These are phyloP conservation scores for Euphorbia neoarborescens DNA, from an alignment of 441 rosid genomes.

Conservation along the genomic window DNA sequence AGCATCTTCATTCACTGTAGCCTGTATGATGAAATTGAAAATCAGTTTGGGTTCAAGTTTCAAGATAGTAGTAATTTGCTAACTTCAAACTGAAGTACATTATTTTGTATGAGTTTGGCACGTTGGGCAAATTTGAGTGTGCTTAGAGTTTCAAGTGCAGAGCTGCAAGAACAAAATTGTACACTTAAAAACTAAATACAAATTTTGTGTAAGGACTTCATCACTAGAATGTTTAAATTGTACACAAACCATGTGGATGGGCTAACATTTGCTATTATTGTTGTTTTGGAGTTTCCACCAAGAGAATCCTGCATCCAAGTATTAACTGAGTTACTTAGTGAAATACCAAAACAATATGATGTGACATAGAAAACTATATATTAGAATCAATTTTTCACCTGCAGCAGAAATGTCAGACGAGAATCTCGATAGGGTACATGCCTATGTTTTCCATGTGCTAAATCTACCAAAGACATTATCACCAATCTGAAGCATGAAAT, in stretches of 20 bases:
- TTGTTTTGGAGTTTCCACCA: conserved; percentile 94
- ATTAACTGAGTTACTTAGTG: conserved; percentile 11
- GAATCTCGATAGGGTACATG: conserved; percentile 97
- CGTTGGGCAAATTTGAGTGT: conserved; percentile 95
- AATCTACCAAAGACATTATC: conserved; percentile 93
- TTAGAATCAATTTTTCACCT: conserved; percentile 41
- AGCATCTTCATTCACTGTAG: conserved; percentile 93
- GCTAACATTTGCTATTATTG: conserved; percentile 92
- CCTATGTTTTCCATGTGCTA: conserved; percentile 89
- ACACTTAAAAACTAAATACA: not conserved
- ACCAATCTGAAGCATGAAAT: conserved; percentile 50
- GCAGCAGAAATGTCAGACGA: conserved; percentile 88
- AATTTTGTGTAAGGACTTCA: conserved; percentile 6
- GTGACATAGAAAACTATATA: not conserved
- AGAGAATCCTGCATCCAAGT: conserved; percentile 70
- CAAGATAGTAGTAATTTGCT: conserved; percentile 5
- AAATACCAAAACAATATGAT: conserved; percentile 18
- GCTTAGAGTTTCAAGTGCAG: conserved; percentile 83
- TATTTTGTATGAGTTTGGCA: conserved; percentile 90
- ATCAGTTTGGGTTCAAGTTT: conserved; percentile 11
- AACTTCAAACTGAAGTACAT: conserved; percentile 37
- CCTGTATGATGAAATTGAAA: conserved; percentile 38
- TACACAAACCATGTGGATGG: conserved; percentile 71
- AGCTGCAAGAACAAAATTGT: conserved; percentile 38
- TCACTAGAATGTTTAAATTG: conserved; percentile 13